phyloP scores from a whole-genome alignment of 2,329 filamentous ascomycete genomes.

The Phymatotrichopsis omnivora region DNA sequence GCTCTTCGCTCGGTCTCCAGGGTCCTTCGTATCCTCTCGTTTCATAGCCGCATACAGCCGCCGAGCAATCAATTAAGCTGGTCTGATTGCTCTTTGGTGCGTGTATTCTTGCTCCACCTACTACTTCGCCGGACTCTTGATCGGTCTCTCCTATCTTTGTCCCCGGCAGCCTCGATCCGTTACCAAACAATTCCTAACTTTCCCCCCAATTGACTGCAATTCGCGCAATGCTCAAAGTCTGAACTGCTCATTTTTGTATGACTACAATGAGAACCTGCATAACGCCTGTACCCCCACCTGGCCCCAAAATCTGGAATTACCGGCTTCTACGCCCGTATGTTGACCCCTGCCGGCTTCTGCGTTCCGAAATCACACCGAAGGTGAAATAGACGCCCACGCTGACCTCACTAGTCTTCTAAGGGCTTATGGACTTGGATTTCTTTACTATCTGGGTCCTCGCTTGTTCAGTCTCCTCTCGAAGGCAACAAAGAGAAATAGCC shows the following conservation, averaged over 20 bases:
- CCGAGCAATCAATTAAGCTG: conserved; percentile 11
- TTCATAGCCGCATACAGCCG: conserved; percentile 14
- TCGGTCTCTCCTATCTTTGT: too few relatives aligned
- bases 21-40: neutral
- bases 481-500: conserved; percentile 16
- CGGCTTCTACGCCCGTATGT: conserved; percentile 20
- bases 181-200: too few relatives aligned
- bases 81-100: neutral
- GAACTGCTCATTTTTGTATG: too few relatives aligned
- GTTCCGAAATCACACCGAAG: too few relatives aligned
- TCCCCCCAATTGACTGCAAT: too few relatives aligned
- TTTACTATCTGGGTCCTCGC: conserved; percentile 41
- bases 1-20: conserved; percentile 15
- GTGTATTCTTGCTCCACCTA: too few relatives aligned
- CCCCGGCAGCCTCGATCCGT: too few relatives aligned
- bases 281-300: too few relatives aligned
- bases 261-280: too few relatives aligned
- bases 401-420: conserved; percentile 33
- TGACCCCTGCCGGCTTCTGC: conserved; percentile 8
- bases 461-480: conserved; percentile 35
- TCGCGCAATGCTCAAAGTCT: too few relatives aligned
- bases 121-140: too few relatives aligned
- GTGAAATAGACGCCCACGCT: conserved; percentile 18
- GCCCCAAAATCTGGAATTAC: too few relatives aligned
- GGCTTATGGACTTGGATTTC: conserved; percentile 42